Conservation (phyloP, 1,284 basidiomycete species). For the Cryptococcus sp. region DNA sequence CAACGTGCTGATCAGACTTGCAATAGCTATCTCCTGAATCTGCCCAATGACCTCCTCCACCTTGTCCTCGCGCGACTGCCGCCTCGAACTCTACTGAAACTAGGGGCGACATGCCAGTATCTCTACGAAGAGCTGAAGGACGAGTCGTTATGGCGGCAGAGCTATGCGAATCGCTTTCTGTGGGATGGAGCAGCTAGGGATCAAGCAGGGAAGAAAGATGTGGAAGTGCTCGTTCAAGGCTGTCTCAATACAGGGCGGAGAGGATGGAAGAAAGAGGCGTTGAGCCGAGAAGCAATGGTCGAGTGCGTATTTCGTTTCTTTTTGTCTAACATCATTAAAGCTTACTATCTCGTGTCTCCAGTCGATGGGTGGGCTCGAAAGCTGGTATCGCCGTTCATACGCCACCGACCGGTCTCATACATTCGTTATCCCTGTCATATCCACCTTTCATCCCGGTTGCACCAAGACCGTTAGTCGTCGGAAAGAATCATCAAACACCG, state of each 20-base stretch:
- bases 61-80: conserved; percentile 40
- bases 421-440: conserved; percentile 48
- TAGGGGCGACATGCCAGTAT: conserved; percentile 36
- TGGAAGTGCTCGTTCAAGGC: conserved; percentile 33
- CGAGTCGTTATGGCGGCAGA: conserved; percentile 47
- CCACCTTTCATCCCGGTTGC: conserved; percentile 28
- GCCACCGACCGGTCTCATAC: conserved; percentile 42
- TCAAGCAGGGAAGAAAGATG: conserved; percentile 22
- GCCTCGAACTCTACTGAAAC: conserved; percentile 37
- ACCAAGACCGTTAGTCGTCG: conserved; percentile 27
- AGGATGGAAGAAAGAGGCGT: conserved; percentile 42
- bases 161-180: conserved; percentile 47
- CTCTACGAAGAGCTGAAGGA: conserved; percentile 34
- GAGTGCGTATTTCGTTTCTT: conserved; percentile 33
- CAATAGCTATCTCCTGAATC: conserved; percentile 39
- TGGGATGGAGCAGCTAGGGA: conserved; percentile 28
- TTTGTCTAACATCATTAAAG: background rate
- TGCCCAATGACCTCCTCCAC: conserved; percentile 47
- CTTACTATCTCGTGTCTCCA: conserved; percentile 8
- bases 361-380: conserved; percentile 46
- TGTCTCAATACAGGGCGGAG: conserved; percentile 23
- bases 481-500: conserved; percentile 31
- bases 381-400: conserved; percentile 37
- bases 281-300: conserved; percentile 44
- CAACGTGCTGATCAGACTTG: conserved; percentile 3